Percentiles rank a stretch among this genome's conserved stretches.
Conservation (phyloP, 2,329 filamentous ascomycete genomes). For the Juglanconis oblonga region DNA sequence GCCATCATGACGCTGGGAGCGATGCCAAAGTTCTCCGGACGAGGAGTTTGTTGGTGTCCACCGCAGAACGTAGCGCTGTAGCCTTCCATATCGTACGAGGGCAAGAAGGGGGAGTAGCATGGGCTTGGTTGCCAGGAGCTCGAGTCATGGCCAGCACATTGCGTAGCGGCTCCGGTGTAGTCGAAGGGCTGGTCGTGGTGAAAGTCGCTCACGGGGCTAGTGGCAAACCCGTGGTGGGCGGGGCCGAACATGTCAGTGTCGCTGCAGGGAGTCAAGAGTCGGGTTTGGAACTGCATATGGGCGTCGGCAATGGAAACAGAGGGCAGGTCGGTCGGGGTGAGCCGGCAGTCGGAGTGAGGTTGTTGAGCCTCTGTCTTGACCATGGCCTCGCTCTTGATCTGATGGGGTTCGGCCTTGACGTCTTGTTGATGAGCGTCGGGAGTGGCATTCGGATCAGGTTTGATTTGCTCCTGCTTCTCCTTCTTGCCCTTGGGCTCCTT, state of each 20-base stretch:
- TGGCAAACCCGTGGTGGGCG: conserved; percentile 26
- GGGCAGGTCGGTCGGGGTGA: conserved; percentile 31
- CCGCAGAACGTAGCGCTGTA: conserved; percentile 24
- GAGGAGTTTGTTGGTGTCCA: conserved; percentile 19
- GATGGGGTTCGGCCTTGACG: conserved; percentile 21
- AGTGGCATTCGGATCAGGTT: conserved; percentile 35
- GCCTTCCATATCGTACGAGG: conserved; percentile 28
- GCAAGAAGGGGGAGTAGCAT: conserved; percentile 37
- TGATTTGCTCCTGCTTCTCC: conserved; percentile 36
- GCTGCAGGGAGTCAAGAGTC: conserved; percentile 53
- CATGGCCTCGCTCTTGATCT: conserved; percentile 37
- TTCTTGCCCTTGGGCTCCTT: conserved; percentile 35
- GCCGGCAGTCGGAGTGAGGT: conserved; percentile 21
- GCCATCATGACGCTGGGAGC: conserved; percentile 14
- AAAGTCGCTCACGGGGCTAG: conserved; percentile 32
- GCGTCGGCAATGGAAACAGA: conserved; percentile 30
- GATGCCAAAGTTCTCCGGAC: conserved; percentile 12
- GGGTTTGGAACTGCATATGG: conserved; percentile 30
- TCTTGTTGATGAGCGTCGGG: conserved; percentile 20
- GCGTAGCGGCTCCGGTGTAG: conserved; percentile 26
- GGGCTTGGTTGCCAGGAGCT: conserved; percentile 30
- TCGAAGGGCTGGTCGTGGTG: conserved; percentile 28
- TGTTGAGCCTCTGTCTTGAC: conserved; percentile 21
- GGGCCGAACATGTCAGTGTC: conserved; percentile 41
- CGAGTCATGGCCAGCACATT: conserved; percentile 25